Evolutionary conservation across 1,139 yeast species (phyloP).

Genomic region (Casaregolazyma lundiana): DNA sequence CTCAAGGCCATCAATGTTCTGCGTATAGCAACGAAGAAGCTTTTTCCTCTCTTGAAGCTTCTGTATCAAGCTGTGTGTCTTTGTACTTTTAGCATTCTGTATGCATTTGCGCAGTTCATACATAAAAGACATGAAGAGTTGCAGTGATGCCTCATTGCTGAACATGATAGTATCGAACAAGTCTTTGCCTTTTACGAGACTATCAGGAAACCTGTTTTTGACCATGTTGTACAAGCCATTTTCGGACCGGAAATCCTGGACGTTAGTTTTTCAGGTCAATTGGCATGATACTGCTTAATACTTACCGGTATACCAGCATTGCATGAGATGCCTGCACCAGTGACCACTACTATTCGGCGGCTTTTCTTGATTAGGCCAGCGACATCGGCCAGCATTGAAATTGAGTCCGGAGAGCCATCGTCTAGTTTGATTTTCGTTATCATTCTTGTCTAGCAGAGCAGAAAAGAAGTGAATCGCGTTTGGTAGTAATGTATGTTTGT

Average conservation of each 20-base stretch:
- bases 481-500: too few relatives aligned
- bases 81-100: constrained; percentile 67
- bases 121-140: constrained; percentile 77
- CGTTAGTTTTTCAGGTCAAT: neutral
- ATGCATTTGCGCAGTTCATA: constrained; percentile 63
- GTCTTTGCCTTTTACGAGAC: constrained; percentile 76
- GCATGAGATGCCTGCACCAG: constrained; percentile 96
- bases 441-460: too few relatives aligned
- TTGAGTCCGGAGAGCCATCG: constrained; percentile 4
- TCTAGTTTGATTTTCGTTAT: constrained; percentile 12
- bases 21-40: constrained; percentile 78
- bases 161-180: constrained; percentile 82
- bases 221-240: constrained; percentile 79
- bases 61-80: constrained; percentile 74
- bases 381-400: constrained; percentile 16
- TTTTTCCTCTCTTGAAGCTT: constrained; percentile 60
- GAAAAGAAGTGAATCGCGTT: too few relatives aligned
- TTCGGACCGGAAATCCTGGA: constrained; percentile 69
- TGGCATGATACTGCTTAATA: neutral
- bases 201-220: constrained; percentile 56
- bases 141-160: constrained; percentile 57
- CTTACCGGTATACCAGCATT: constrained; percentile 83
- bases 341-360: constrained; percentile 38
- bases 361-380: constrained; percentile 25
- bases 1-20: constrained; percentile 70